phyloP scores from a whole-genome alignment of 148 eudicot species.

The Vaccinium macrocarpon region DNA sequence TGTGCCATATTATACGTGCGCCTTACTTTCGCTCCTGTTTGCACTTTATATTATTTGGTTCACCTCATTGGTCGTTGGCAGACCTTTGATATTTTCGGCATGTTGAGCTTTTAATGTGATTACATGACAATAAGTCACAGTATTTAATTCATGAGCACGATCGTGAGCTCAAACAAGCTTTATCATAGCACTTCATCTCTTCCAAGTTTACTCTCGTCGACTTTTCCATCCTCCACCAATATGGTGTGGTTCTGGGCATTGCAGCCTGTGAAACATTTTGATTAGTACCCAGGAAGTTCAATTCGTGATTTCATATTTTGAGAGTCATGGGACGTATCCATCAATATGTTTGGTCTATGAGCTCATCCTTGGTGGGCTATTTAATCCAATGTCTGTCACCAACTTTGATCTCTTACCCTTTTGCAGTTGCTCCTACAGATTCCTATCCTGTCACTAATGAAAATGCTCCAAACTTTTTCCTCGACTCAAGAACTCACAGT shows the following conservation, averaged over 20 bases:
- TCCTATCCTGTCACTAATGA: background rate
- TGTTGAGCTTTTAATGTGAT: background rate
- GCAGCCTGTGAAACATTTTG: background rate
- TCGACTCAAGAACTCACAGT: background rate
- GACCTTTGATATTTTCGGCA: background rate
- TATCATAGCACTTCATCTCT: background rate
- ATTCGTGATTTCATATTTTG: background rate
- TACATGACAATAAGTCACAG: background rate
- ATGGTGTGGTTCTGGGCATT: background rate
- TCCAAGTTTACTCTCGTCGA: background rate
- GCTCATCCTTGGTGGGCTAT: background rate
- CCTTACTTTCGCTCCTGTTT: background rate
- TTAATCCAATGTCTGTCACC: background rate
- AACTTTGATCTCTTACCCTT: background rate
- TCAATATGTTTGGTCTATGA: background rate
- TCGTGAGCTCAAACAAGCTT: background rate
- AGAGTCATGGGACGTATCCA: background rate
- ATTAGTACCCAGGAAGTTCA: background rate
- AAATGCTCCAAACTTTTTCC: background rate
- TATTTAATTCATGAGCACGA: background rate
- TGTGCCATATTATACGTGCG: background rate
- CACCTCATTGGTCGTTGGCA: background rate
- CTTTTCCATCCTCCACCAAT: slow-evolving; percentile 1
- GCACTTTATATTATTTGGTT: background rate
- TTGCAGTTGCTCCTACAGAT: background rate